Percentiles rank a stretch among this genome's conserved stretches.
These are phyloP conservation scores for Chlamydomonas schloesseri DNA, from an alignment of 139 green algal genomes.

Conservation along the genomic window DNA sequence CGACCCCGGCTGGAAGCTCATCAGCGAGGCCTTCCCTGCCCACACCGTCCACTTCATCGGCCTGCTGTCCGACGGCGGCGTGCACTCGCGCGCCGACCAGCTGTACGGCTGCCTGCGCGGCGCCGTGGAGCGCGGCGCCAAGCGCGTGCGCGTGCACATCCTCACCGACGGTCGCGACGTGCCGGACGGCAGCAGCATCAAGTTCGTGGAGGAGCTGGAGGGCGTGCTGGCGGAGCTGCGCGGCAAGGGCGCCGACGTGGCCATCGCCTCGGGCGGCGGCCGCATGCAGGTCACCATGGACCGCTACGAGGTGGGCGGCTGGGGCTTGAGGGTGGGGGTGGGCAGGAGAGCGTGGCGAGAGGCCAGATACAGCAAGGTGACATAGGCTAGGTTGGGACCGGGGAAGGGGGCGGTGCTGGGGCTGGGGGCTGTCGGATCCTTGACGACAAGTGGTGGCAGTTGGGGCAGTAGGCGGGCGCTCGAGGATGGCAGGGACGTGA, in stretches of 20 bases:
- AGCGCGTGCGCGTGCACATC: constrained; percentile 91
- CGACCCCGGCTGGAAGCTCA: constrained; percentile 87
- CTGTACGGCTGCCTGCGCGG: constrained; percentile 75
- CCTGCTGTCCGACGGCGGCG: constrained; percentile 93
- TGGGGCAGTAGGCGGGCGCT: too few relatives aligned
- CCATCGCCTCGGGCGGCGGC: constrained; percentile 93
- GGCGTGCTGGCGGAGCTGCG: constrained; percentile 67
- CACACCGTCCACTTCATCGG: constrained; percentile 97
- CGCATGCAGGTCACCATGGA: constrained; percentile 98
- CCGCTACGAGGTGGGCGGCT: constrained; percentile 86
- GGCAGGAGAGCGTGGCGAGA: too few relatives aligned
- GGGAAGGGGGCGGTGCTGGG: too few relatives aligned
- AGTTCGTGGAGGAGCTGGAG: constrained; percentile 84
- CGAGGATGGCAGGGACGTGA: too few relatives aligned
- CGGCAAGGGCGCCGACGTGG: constrained; percentile 72
- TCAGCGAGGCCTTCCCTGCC: constrained; percentile 79
- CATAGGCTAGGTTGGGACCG: too few relatives aligned
- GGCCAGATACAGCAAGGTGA: too few relatives aligned
- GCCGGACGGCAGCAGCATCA: constrained; percentile 84
- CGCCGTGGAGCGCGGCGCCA: constrained; percentile 84
- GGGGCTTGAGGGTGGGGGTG: not conserved
- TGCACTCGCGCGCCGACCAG: constrained; percentile 94
- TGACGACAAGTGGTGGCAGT: too few relatives aligned
- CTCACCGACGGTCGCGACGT: constrained; percentile 97
- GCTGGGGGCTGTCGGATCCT: too few relatives aligned